Base-by-base conservation (phyloP, 2,329 filamentous ascomycete genomes). In the Fusarium domesticum region DNA sequence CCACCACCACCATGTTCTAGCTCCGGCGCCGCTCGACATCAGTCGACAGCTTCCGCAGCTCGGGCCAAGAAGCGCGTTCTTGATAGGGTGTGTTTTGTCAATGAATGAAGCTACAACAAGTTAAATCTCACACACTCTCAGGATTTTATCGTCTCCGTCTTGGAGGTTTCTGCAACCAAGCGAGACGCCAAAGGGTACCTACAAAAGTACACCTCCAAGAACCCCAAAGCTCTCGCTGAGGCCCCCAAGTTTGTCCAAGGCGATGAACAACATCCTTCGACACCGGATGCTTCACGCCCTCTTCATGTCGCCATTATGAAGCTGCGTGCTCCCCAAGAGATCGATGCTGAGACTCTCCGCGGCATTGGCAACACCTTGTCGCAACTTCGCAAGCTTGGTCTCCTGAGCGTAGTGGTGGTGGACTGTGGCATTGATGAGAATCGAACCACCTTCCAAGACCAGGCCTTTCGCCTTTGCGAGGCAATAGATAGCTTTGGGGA, bases 161-260 rank as follows among this genome's bases (percentile, higher is more conserved):
- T 98, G 23, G 89, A 88, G 60, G 89, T 91, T 15, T 89, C 90
- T 10, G 87, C 91, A 6, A 96, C 92, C 0, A 95, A 91, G 68
- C 83, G 93, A 58, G 93, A 98, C 70, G 90, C 91, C 37, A 91
- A 87, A 67, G 84, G 88, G 30, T 98, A 96, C 63, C 77, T 98
- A 14, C 86, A 93, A 57, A 91, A 89, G 49, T 95, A 96, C 64
- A 84, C 57, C 52, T 60, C 54, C 57, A 64, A 65, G 37, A 55
- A 59, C 6, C 48, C 53, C 34, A 56, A 62, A 47, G 51, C 60
- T 12, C 20, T 54, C 33, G 37, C 43, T 58, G 51, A 50, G 42
- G 42, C 43, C 47, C 59, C 54, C 43, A 63, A 70, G 40, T 69
- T 70, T 41, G 58, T 69, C 35, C 64, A 72, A 48, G 63, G 67